These are phyloP conservation scores for Penicillium psychrosexuale DNA, from an alignment of 2,329 filamentous ascomycete genomes.

Conservation along the genomic window DNA sequence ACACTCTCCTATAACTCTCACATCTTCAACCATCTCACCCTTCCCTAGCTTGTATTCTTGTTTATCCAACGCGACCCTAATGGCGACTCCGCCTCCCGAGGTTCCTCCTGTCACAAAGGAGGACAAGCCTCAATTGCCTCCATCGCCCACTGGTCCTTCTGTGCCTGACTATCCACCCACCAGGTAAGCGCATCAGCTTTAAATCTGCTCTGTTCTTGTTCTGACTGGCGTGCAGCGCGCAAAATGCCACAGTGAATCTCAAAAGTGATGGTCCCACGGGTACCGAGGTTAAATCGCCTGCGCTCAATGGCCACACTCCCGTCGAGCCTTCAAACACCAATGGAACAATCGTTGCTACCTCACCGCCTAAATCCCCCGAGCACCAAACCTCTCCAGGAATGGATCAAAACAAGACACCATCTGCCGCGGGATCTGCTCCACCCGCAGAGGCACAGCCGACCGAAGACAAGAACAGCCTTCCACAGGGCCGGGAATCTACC, in stretches of 20 bases:
- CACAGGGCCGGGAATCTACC: background rate
- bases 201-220: background rate
- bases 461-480: background rate
- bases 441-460: conserved; percentile 8
- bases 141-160: conserved; percentile 34
- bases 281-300: conserved; percentile 12
- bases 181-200: conserved; percentile 28
- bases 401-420: conserved; percentile 11
- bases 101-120: conserved; percentile 37
- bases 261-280: conserved; percentile 23
- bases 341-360: conserved; percentile 26
- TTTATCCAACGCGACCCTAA: conserved; percentile 25
- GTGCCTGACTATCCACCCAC: conserved; percentile 25
- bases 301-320: conserved; percentile 32
- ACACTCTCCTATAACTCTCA: conserved; percentile 22
- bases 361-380: conserved; percentile 31
- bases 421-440: conserved; percentile 8
- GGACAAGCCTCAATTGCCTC: conserved; percentile 42
- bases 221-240: conserved; percentile 20
- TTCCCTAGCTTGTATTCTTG: conserved; percentile 19
- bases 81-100: conserved; percentile 47
- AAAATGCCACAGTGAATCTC: conserved; percentile 16
- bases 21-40: conserved; percentile 12
- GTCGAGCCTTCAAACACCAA: conserved; percentile 27
- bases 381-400: background rate